These are phyloP conservation scores for Yamadazyma sp. DNA, from an alignment of 1,139 yeast species.

Conservation along the genomic window DNA sequence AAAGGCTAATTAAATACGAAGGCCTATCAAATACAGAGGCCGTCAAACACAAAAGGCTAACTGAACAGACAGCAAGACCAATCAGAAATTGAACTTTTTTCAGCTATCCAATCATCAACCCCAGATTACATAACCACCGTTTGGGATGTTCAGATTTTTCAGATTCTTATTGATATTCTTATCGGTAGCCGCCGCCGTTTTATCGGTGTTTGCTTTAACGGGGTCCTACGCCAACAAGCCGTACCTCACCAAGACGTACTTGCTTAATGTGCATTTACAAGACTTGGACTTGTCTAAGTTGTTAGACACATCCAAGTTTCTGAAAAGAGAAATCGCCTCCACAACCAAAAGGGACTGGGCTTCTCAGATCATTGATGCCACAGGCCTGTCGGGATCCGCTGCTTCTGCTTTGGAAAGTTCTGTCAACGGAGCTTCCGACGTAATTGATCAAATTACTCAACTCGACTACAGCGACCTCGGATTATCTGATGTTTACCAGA, in stretches of 20 bases:
- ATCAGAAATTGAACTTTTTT: background rate
- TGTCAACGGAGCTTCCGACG: constrained; percentile 10
- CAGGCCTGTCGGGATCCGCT: constrained; percentile 13
- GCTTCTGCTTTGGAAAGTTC: constrained; percentile 8
- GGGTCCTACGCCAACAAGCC: constrained; percentile 40
- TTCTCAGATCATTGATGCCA: constrained; percentile 15
- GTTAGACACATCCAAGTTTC: constrained; percentile 18
- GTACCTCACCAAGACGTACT: constrained; percentile 37
- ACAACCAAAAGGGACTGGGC: constrained; percentile 16
- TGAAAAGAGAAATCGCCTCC: constrained; percentile 10
- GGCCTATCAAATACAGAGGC: too few species aligned
- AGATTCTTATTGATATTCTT: constrained; percentile 35
- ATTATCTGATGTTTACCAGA: constrained; percentile 58
- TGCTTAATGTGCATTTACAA: constrained; percentile 38
- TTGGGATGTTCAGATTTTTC: constrained; percentile 32
- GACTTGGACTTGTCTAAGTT: constrained; percentile 32
- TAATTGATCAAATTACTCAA: constrained; percentile 17
- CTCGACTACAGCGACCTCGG: constrained; percentile 40
- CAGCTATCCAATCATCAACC: background rate
- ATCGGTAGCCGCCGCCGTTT: constrained; percentile 34
- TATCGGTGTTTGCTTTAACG: constrained; percentile 40
- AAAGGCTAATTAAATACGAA: background rate
- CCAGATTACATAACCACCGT: background rate
- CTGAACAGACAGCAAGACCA: background rate
- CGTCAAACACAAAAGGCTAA: too few species aligned